Conservation (phyloP, 2,329 filamentous ascomycete species). For the Phialemonium atrogriseum region DNA sequence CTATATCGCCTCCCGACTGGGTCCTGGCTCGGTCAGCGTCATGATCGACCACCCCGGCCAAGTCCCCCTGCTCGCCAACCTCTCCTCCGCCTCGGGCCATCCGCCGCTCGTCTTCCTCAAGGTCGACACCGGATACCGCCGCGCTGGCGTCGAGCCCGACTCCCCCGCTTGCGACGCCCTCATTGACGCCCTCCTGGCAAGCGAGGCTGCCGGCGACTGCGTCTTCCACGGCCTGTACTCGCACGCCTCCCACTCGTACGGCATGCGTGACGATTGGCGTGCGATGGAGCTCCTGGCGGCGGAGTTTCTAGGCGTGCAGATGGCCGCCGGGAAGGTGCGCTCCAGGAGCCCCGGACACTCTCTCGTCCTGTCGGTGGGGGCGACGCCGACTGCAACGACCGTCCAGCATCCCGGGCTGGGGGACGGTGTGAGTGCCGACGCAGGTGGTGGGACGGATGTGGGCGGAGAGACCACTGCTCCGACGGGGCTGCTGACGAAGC, state of each 20-base stretch:
- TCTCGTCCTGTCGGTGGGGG: constrained; percentile 59
- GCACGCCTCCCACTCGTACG: constrained; percentile 68
- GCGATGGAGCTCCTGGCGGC: constrained; percentile 50
- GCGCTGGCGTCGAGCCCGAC: constrained; percentile 55
- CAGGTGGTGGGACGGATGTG: constrained; percentile 5
- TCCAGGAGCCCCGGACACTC: constrained; percentile 16
- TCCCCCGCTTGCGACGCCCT: constrained; percentile 37
- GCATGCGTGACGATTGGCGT: constrained; percentile 39
- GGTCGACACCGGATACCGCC: constrained; percentile 64
- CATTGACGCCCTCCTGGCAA: constrained; percentile 33
- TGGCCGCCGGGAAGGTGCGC: constrained; percentile 32
- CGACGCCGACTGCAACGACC: constrained; percentile 64
- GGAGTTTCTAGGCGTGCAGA: constrained; percentile 49
- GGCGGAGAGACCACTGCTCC: constrained; percentile 3
- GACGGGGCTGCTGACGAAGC: constrained; percentile 23
- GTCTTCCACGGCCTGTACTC: constrained; percentile 59
- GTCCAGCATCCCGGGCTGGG: constrained; percentile 44
- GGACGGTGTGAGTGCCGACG: too few species aligned
- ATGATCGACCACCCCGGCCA: constrained; percentile 64
- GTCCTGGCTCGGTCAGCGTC: constrained; percentile 48
- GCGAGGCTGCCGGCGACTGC: constrained; percentile 27
- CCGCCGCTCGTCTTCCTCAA: constrained; percentile 58
- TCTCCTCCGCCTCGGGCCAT: constrained; percentile 32
- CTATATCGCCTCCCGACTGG: constrained; percentile 44
- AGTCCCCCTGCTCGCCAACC: constrained; percentile 36